These are phyloP conservation scores for Peterozyma xylosa DNA, from an alignment of 805 yeast genomes.

Conservation along the genomic window DNA sequence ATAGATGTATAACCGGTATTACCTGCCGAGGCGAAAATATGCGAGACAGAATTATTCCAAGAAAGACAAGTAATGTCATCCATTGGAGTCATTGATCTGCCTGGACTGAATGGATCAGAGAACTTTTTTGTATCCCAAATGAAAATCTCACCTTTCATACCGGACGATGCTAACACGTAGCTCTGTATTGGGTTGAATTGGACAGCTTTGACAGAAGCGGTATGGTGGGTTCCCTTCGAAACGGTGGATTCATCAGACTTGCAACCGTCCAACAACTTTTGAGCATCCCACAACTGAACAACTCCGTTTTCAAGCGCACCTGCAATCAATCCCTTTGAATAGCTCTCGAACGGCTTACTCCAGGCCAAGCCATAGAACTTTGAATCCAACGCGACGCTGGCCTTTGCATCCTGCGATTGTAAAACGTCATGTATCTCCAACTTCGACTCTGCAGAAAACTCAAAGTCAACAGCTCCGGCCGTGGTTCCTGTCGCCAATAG, in stretches of 20 bases:
- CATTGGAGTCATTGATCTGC: conserved; percentile 67
- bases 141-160: conserved; percentile 78
- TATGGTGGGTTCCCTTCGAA: conserved; percentile 49
- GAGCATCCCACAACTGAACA: conserved; percentile 70
- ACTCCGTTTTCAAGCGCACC: conserved; percentile 84
- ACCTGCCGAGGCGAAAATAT: conserved; percentile 89
- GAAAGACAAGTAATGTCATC: conserved; percentile 76
- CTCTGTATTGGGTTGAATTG: conserved; percentile 70
- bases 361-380: conserved; percentile 79
- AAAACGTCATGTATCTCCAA: conserved; percentile 74
- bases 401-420: conserved; percentile 18
- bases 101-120: conserved; percentile 51
- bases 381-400: conserved; percentile 37
- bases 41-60: conserved; percentile 80
- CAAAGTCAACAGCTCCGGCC: conserved; percentile 91
- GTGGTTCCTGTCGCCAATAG: conserved; percentile 82
- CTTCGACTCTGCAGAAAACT: conserved; percentile 68
- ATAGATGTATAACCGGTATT: conserved; percentile 80
- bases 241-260: conserved; percentile 35
- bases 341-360: conserved; percentile 50
- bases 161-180: conserved; percentile 80
- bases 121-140: conserved; percentile 81
- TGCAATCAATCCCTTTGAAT: conserved; percentile 55
- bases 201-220: conserved; percentile 62
- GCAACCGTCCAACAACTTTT: conserved; percentile 32